Percentiles rank a stretch among this genome's conserved stretches.
phyloP scores from a whole-genome alignment of 345 rosid genomes.

The Bretschneidera sinensis region DNA sequence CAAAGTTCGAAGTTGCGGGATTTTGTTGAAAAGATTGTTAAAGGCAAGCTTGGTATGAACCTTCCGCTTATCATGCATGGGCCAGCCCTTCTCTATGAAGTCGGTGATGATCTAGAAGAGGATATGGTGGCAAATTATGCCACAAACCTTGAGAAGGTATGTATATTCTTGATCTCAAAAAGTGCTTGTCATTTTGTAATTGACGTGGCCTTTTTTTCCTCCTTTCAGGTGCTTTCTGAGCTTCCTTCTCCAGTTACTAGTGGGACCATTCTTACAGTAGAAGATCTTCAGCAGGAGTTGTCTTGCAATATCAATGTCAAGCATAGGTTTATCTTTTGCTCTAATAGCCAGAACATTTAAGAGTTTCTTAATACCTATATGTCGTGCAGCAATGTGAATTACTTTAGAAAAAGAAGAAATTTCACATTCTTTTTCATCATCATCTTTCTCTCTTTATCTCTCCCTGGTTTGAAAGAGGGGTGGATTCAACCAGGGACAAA shows the following conservation, averaged over 20 bases:
- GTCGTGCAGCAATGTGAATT: not conserved
- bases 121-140: constrained; percentile 70
- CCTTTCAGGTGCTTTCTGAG: constrained; percentile 58
- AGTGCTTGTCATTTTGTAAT: not conserved
- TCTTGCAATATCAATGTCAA: constrained; percentile 77
- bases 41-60: constrained; percentile 94
- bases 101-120: constrained; percentile 94
- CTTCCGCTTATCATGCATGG: constrained; percentile 84
- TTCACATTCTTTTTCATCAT: too few species aligned
- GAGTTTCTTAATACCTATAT: not conserved
- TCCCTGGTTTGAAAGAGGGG: too few species aligned
- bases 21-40: constrained; percentile 87
- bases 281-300: constrained; percentile 92
- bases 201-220: constrained; percentile 9
- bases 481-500: too few species aligned
- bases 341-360: not conserved
- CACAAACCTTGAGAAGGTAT: constrained; percentile 92
- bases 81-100: constrained; percentile 80
- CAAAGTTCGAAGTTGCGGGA: constrained; percentile 72
- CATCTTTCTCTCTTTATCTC: not conserved
- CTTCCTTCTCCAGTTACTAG: constrained; percentile 75
- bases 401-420: not conserved
- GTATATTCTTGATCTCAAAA: constrained; percentile 1
- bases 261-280: constrained; percentile 67
- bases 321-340: constrained; percentile 76